phyloP scores from a whole-genome alignment of 805 yeast species.

The Kodamaea leandrae region DNA sequence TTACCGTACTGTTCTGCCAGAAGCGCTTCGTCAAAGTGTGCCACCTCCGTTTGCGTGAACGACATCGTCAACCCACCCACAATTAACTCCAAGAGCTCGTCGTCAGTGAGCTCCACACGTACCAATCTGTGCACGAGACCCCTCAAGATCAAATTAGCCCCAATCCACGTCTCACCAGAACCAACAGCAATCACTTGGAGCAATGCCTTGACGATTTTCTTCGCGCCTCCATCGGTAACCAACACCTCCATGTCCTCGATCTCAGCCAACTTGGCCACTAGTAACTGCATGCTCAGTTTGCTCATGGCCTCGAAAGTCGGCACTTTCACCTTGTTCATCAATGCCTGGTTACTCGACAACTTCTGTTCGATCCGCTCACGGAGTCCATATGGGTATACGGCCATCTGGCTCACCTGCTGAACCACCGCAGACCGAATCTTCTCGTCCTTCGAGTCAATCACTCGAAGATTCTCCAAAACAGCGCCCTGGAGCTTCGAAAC shows the following conservation, averaged over 20 bases:
- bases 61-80: constrained; percentile 42
- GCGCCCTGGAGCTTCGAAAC: constrained; percentile 63
- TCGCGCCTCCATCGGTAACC: constrained; percentile 44
- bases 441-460: constrained; percentile 26
- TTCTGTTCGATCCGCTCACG: constrained; percentile 57
- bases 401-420: constrained; percentile 52
- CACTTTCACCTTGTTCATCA: constrained; percentile 39
- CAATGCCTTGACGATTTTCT: constrained; percentile 47
- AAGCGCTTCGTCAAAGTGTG: constrained; percentile 35
- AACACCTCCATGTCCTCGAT: constrained; percentile 31
- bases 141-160: constrained; percentile 44
- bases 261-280: constrained; percentile 36
- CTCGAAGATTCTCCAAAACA: constrained; percentile 49
- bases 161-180: constrained; percentile 44
- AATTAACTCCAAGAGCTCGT: constrained; percentile 41
- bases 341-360: constrained; percentile 33
- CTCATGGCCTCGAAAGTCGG: constrained; percentile 67
- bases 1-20: constrained; percentile 45
- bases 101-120: constrained; percentile 5
- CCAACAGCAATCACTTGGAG: constrained; percentile 48
- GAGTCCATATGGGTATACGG: constrained; percentile 60
- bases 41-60: constrained; percentile 24
- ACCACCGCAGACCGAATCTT: constrained; percentile 45
- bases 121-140: constrained; percentile 32
- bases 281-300: constrained; percentile 40